Percentiles rank a stretch among this genome's conserved stretches.
Evolutionary conservation across 805 yeast genomes (phyloP).

Genomic region (Cyberlindnera euphorbiae): DNA sequence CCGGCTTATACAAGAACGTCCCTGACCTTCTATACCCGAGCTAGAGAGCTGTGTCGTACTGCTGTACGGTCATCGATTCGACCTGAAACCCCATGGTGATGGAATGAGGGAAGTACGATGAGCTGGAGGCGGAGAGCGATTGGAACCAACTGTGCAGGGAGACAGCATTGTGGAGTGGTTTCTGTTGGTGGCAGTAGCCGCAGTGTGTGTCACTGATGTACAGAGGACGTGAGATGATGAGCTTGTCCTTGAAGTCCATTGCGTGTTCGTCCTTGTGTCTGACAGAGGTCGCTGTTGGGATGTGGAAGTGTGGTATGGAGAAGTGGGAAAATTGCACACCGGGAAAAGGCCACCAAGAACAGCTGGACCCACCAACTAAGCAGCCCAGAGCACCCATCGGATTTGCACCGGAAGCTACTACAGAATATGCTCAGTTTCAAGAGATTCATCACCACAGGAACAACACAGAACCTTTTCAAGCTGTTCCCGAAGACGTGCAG

Average conservation of each 20-base stretch:
- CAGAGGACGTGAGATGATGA: conserved; percentile 41
- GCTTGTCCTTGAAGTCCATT: conserved; percentile 19
- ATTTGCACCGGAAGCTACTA: no score
- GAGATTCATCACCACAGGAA: conserved; percentile 9
- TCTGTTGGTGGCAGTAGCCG: conserved; percentile 62
- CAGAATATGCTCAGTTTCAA: conserved; percentile 7
- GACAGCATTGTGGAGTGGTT: conserved; percentile 26
- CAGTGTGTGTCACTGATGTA: conserved; percentile 46
- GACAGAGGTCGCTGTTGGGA: not conserved
- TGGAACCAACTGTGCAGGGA: conserved; percentile 35
- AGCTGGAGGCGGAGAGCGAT: conserved; percentile 1
- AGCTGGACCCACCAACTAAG: not conserved
- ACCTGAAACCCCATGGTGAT: conserved; percentile 35
- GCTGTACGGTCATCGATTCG: conserved; percentile 41
- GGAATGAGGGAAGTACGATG: conserved; percentile 5
- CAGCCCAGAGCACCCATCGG: not conserved
- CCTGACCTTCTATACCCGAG: conserved; percentile 82
- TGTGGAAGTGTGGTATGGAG: not conserved
- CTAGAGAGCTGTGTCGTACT: conserved; percentile 64
- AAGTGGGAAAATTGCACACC: not conserved
- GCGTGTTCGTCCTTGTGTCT: not conserved
- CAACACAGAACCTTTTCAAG: conserved; percentile 41
- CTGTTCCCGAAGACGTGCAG: conserved; percentile 78
- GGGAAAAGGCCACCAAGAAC: not conserved
- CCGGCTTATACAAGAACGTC: conserved; percentile 57